phyloP scores from a whole-genome alignment of 1,139 yeast genomes.

The Geotrichum restrictum region DNA sequence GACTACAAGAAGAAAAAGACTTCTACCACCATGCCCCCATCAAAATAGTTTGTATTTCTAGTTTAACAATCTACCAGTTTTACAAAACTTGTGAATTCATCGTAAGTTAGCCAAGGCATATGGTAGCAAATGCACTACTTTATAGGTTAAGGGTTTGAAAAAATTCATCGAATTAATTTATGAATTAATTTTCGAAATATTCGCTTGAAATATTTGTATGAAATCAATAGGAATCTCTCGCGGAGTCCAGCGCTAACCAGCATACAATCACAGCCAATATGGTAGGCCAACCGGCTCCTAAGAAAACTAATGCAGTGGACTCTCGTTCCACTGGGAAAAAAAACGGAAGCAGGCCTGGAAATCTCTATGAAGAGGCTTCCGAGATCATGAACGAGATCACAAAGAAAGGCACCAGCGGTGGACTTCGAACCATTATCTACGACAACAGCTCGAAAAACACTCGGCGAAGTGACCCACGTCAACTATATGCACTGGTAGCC shows the following conservation, averaged over 20 bases:
- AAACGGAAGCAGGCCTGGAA: conserved; percentile 11
- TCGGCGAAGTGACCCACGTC: conserved; percentile 57
- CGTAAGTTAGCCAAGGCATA: too few species aligned
- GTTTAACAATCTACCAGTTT: not conserved
- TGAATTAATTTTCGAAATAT: too few species aligned
- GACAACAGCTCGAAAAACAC: conserved; percentile 30
- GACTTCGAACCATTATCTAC: conserved; percentile 66
- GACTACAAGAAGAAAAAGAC: conserved; percentile 72
- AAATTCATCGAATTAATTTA: too few species aligned
- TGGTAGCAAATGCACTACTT: too few species aligned
- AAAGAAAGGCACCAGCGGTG: conserved; percentile 46
- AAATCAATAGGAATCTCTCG: too few species aligned
- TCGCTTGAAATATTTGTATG: too few species aligned
- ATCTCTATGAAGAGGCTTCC: conserved; percentile 40
- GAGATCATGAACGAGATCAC: conserved; percentile 36
- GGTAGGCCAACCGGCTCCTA: not conserved
- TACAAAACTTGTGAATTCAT: not conserved
- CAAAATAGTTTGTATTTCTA: conserved; percentile 6
- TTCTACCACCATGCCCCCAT: not conserved
- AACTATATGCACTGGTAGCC: conserved; percentile 74
- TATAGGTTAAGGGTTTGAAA: too few species aligned
- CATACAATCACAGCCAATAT: not conserved
- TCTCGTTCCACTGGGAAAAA: too few species aligned
- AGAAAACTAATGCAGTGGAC: not conserved
- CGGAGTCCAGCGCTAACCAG: too few species aligned